Evolutionary conservation across 305 asterid genomes (phyloP).

Genomic region (Fraxinus velutina): DNA sequence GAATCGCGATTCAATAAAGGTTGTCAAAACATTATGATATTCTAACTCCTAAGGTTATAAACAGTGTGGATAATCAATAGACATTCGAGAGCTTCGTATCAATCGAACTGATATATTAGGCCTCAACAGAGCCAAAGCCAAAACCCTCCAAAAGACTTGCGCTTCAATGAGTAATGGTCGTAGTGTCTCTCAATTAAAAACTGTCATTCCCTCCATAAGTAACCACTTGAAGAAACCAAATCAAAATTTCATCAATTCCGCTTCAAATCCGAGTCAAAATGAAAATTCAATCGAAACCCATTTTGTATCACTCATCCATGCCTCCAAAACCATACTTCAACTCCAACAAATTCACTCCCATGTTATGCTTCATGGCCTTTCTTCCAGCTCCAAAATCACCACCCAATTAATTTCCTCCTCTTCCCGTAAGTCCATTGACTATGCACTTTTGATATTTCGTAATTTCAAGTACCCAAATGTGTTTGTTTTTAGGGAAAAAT

Average conservation of each 20-base stretch:
- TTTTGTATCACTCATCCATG: slow-evolving; percentile 35
- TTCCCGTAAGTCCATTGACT: slow-evolving; percentile 12
- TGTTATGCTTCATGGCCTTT: slow-evolving; percentile 10
- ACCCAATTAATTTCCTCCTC: slow-evolving; percentile 40
- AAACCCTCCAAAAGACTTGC: not conserved
- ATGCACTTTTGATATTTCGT: slow-evolving; percentile 27
- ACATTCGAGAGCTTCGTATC: not conserved
- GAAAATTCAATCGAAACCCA: slow-evolving; percentile 24
- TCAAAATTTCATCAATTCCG: not conserved
- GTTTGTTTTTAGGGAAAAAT: slow-evolving; percentile 30
- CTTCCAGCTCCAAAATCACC: slow-evolving; percentile 20
- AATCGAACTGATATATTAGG: too few relatives aligned
- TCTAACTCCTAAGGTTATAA: too few relatives aligned
- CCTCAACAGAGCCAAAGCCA: not conserved
- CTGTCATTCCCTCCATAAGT: not conserved
- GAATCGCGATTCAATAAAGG: too few relatives aligned
- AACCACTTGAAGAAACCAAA: not conserved
- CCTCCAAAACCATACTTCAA: slow-evolving; percentile 19
- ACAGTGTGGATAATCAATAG: not conserved
- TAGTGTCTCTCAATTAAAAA: not conserved
- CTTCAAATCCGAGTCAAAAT: not conserved
- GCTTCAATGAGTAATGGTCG: not conserved
- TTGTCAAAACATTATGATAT: too few relatives aligned
- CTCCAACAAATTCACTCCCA: slow-evolving; percentile 35
- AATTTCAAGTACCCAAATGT: slow-evolving; percentile 22